These are phyloP conservation scores for Lecanoromycetidae sp. DNA, from an alignment of 2,329 filamentous ascomycete genomes.

Conservation along the genomic window DNA sequence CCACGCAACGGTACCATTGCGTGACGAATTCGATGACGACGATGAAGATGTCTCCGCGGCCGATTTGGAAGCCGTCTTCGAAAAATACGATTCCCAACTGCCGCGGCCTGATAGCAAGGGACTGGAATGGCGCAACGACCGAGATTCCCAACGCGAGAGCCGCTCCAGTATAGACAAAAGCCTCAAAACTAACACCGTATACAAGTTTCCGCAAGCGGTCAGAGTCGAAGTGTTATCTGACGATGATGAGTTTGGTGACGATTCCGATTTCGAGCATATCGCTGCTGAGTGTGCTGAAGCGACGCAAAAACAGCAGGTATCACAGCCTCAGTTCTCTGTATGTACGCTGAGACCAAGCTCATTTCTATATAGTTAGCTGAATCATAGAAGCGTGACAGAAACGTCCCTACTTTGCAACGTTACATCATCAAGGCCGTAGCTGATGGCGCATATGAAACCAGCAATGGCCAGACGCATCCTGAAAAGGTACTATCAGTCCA, in stretches of 20 bases:
- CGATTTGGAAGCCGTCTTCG: conserved; percentile 46
- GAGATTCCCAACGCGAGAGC: too few species aligned
- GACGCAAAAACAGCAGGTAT: conserved; percentile 9
- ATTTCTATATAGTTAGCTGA: conserved; percentile 46
- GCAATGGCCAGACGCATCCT: conserved; percentile 44
- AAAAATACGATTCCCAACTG: conserved; percentile 39
- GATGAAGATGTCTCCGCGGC: conserved; percentile 51
- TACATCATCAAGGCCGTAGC: conserved; percentile 69
- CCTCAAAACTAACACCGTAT: neutral
- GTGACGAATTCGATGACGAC: conserved; percentile 43
- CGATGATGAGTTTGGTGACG: conserved; percentile 63
- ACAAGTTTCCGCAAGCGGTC: neutral
- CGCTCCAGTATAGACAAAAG: too few species aligned
- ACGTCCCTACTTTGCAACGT: conserved; percentile 65
- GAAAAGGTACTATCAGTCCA: conserved; percentile 82
- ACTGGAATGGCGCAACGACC: neutral
- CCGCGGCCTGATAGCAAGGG: neutral
- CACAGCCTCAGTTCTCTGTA: conserved; percentile 34
- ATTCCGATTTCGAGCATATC: conserved; percentile 57
- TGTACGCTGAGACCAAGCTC: conserved; percentile 31
- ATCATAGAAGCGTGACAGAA: conserved; percentile 50
- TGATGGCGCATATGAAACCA: conserved; percentile 55
- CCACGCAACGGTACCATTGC: conserved; percentile 1
- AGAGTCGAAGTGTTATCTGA: conserved; percentile 32
- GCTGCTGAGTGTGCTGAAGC: conserved; percentile 13